phyloP scores from a whole-genome alignment of 495 filamentous ascomycete species.

The Cercophora scortea region DNA sequence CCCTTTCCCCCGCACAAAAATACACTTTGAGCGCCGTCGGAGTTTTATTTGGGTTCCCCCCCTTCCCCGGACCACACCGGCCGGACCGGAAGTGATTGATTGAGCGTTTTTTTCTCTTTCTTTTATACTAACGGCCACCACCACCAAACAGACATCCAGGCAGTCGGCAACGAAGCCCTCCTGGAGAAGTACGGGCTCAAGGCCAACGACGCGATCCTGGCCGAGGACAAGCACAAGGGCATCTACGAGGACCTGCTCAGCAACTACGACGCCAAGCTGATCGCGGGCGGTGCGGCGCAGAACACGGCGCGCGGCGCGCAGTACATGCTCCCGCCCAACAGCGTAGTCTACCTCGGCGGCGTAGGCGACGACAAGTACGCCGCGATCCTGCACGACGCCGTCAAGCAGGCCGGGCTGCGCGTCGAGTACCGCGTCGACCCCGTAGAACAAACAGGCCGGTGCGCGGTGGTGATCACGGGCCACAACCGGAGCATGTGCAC shows the following conservation, averaged over 20 bases:
- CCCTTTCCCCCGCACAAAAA: background rate
- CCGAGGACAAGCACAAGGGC: constrained; percentile 77
- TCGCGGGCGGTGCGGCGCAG: constrained; percentile 94
- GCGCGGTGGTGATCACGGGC: constrained; percentile 93
- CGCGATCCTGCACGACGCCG: constrained; percentile 70
- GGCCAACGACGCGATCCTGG: constrained; percentile 94
- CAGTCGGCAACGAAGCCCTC: constrained; percentile 67
- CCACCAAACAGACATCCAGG: constrained; percentile 72
- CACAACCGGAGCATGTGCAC: constrained; percentile 91
- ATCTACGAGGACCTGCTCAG: constrained; percentile 89
- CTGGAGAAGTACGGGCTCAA: constrained; percentile 90
- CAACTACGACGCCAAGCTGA: constrained; percentile 81
- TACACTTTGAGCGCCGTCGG: background rate
- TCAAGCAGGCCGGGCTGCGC: constrained; percentile 71
- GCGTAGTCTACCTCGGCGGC: constrained; percentile 85
- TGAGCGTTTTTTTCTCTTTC: too few species aligned
- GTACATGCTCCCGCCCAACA: constrained; percentile 85
- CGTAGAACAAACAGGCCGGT: constrained; percentile 76
- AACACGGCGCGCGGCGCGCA: constrained; percentile 96
- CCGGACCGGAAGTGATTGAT: background rate
- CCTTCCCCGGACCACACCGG: background rate
- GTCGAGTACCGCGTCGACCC: constrained; percentile 90
- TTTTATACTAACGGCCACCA: background rate
- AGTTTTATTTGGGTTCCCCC: background rate
- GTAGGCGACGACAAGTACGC: constrained; percentile 89